These are phyloP conservation scores for Penicillium psychrosexuale DNA, from an alignment of 2,329 filamentous ascomycete genomes.

Conservation along the genomic window DNA sequence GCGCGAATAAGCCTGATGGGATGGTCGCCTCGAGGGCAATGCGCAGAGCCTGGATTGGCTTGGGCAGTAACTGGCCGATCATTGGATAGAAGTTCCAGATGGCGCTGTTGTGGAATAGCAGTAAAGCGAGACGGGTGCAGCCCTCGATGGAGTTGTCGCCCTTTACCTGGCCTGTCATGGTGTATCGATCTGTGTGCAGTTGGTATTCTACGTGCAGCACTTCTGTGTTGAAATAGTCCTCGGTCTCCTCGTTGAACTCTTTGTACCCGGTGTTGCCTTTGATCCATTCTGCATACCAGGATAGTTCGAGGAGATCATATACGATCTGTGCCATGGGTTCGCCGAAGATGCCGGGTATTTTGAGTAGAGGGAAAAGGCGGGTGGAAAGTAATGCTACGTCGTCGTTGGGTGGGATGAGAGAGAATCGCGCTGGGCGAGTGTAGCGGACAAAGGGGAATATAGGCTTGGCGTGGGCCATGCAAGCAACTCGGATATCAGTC, in stretches of 20 bases:
- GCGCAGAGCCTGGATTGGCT: conserved; percentile 35
- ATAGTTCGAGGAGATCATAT: conserved; percentile 35
- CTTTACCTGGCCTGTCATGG: conserved; percentile 31
- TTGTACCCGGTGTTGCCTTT: conserved; percentile 29
- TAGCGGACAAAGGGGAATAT: conserved; percentile 40
- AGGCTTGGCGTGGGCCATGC: conserved; percentile 38
- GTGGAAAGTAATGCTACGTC: conserved; percentile 33
- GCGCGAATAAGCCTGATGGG: conserved; percentile 30
- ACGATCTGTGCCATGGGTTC: conserved; percentile 32
- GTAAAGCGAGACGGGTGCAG: conserved; percentile 37
- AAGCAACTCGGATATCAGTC: conserved; percentile 42
- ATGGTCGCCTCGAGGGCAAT: conserved; percentile 34
- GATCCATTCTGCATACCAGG: conserved; percentile 39
- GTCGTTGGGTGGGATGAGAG: conserved; percentile 30
- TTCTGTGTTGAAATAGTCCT: conserved; percentile 42
- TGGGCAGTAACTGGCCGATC: conserved; percentile 34
- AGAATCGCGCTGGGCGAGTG: conserved; percentile 29
- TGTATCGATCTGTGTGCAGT: conserved; percentile 39
- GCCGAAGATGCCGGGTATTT: conserved; percentile 37
- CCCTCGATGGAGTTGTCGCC: conserved; percentile 39
- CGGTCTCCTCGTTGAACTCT: conserved; percentile 35
- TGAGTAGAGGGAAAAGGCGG: conserved; percentile 31
- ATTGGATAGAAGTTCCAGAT: conserved; percentile 42
- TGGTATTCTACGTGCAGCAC: conserved; percentile 39
- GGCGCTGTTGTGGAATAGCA: conserved; percentile 40